These are phyloP conservation scores for Vanrija humicola DNA, from an alignment of 1,284 basidiomycete species.

Conservation along the genomic window DNA sequence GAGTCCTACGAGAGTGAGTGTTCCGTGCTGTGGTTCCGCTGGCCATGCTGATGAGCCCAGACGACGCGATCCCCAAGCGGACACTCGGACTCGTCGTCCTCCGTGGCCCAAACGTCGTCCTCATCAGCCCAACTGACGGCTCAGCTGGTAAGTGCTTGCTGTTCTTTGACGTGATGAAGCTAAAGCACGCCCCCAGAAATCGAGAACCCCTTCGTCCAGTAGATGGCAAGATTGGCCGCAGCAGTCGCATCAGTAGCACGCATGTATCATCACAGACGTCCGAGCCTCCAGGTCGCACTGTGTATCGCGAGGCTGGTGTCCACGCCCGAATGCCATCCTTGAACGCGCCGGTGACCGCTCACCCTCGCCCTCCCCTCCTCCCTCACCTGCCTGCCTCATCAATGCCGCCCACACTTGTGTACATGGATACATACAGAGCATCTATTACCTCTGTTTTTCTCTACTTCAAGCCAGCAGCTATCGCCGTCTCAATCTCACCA, in stretches of 20 bases:
- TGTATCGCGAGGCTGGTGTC: too few species aligned
- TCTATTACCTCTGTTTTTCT: background rate
- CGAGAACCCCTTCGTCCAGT: slow-evolving; percentile 44
- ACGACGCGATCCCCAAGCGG: slow-evolving; percentile 61
- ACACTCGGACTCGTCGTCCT: slow-evolving; percentile 79
- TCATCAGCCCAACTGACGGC: slow-evolving; percentile 88
- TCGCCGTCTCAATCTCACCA: slow-evolving; percentile 13
- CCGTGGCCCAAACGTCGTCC: slow-evolving; percentile 84
- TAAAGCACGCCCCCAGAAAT: slow-evolving; percentile 32
- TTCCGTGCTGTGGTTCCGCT: too few species aligned
- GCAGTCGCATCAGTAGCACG: too few species aligned
- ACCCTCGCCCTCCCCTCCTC: too few species aligned
- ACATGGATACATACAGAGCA: too few species aligned
- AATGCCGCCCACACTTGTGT: too few species aligned
- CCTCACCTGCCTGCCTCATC: too few species aligned
- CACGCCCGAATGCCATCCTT: too few species aligned
- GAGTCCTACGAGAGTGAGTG: slow-evolving; percentile 50
- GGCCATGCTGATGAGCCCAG: slow-evolving; percentile 49
- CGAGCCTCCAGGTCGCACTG: too few species aligned
- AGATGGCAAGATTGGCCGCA: too few species aligned
- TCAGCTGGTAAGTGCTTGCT: slow-evolving; percentile 56
- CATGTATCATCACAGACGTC: too few species aligned
- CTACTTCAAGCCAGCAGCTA: slow-evolving; percentile 6
- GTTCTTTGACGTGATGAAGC: background rate
- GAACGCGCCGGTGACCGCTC: too few species aligned